These are phyloP conservation scores for Chaetothyriales sp. DNA, from an alignment of 2,329 filamentous ascomycete species.

Conservation along the genomic window DNA sequence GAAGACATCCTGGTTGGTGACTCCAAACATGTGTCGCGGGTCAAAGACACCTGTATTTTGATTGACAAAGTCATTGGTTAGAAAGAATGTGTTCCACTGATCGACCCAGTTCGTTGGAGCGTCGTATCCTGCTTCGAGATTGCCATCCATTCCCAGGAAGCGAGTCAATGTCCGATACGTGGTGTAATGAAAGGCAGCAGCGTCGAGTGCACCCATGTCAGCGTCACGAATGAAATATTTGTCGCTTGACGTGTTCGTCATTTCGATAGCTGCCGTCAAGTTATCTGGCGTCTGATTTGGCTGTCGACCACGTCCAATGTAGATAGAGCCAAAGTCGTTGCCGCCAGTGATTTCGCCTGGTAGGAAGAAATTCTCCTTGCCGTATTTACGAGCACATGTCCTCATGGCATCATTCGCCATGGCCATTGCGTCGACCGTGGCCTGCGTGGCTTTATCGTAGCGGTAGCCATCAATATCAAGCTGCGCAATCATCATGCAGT, in stretches of 20 bases:
- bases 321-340: slow-evolving; percentile 47
- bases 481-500: slow-evolving; percentile 48
- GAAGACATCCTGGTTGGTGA: slow-evolving; percentile 54
- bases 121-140: slow-evolving; percentile 41
- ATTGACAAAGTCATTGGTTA: slow-evolving; percentile 48
- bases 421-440: slow-evolving; percentile 48
- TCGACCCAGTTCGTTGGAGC: slow-evolving; percentile 41
- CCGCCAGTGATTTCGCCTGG: slow-evolving; percentile 51
- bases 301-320: slow-evolving; percentile 48
- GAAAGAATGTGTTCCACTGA: slow-evolving; percentile 43
- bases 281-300: slow-evolving; percentile 39
- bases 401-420: slow-evolving; percentile 45
- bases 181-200: slow-evolving; percentile 50
- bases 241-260: slow-evolving; percentile 32
- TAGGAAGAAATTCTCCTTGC: slow-evolving; percentile 52
- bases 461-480: slow-evolving; percentile 56
- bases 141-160: slow-evolving; percentile 47
- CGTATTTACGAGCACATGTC: slow-evolving; percentile 41
- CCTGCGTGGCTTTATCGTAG: slow-evolving; percentile 53
- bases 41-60: slow-evolving; percentile 48
- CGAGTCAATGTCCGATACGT: slow-evolving; percentile 50
- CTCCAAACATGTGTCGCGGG: slow-evolving; percentile 51
- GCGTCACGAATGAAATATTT: slow-evolving; percentile 40
- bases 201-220: slow-evolving; percentile 38
- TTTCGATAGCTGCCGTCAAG: slow-evolving; percentile 34